Evolutionary conservation across 2,329 filamentous ascomycete species (phyloP), one percentile per base, ranked within the genome.

Genomic region (Colletotrichum simmondsii): DNA sequence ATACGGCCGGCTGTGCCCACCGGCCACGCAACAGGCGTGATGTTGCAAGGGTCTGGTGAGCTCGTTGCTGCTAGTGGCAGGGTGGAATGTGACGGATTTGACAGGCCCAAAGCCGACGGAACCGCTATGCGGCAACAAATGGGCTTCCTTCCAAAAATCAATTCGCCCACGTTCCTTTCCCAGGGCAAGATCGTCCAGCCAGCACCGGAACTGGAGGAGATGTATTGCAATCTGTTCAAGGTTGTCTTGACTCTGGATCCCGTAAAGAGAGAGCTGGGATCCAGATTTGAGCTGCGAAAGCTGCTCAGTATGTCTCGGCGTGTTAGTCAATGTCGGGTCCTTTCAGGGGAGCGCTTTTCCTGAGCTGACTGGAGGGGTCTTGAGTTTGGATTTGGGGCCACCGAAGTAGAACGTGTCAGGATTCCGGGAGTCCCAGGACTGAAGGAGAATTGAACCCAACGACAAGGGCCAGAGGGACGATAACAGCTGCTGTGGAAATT

Each of bases 61-160:
- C 54, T 46, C 46, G 28, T 37, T 22, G 30, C 11, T 70, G 61
- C 24, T 32, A 67, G 59, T 56, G 46, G 28, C 70, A 65, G 70
- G 54, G 60, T 72, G 66, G 28, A 65, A 72, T 70, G 70, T 72
- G 70, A 70, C 70, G 54, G 54, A 24, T 65, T 72, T 70, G 60
- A 70, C 66, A 65, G 60, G 70, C 56, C 46, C 46, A 53, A 49
- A 54, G 70, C 70, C 70, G 60, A 70, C 54, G 56, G 66, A 72
- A 70, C 70, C 66, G 70, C 46, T 46, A 22, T 28, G 60, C 28
- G 46, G 65, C 53, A 46, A 71, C 28, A 64, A 64, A 60, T 59
- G 54, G 54, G 54, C 65, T 69, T 49, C 54, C 53, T 60, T 46
- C 42, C 59, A 16, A 65, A 65, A 46, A 56, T 52, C n/a, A 16